Evolutionary conservation across 306 rosid species (phyloP), one percentile per base, ranked within the genome.

Genomic region (Bauhinia variegata): DNA sequence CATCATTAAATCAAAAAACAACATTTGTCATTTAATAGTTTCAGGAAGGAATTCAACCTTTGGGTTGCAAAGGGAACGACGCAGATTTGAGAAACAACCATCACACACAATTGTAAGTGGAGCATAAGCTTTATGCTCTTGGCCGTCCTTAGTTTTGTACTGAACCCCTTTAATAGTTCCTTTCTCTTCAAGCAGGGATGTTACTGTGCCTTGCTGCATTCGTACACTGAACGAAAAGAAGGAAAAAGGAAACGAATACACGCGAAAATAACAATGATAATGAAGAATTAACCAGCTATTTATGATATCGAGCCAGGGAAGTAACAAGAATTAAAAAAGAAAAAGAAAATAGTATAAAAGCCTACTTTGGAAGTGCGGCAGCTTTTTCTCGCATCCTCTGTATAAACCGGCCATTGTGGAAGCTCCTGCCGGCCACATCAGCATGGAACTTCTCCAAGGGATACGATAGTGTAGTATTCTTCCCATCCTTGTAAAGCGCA

Each of bases 51-150:
- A 11, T 31, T 54, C 63, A 28, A 85, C 89, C 95, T 83, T 76
- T 11, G 87, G 87, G 19, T 79, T 70, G 71, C 91, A 88, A 19
- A 88, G 91, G 65, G 76, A 23, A 43, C 59, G 81, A 6, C 88
- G 88, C 62, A 88, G 72, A 68, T 79, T 85, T 43, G 95, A 88
- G 82, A 88, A 88, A 76, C 95, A 88, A 41, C 91, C 95, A 69
- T 88, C 84, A 16, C 90, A 85, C 46, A 80, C 87, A 17, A 85
- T 68, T 11, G 95, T 88, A 31, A 88, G 77, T 50, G 89, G 87
- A 74, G 91, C 91, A 70, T 65, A 78, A 28, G 89, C 91, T 66
- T 69, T 41, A 43, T 30, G 76, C 64, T 75, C 74, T 65, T 62
- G 70, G 13, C 89, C 83, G 54, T 63, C 82, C 79, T 75, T 85